phyloP scores from a whole-genome alignment of 2,329 filamentous ascomycete genomes.

The Orbilia ellipsospora region DNA sequence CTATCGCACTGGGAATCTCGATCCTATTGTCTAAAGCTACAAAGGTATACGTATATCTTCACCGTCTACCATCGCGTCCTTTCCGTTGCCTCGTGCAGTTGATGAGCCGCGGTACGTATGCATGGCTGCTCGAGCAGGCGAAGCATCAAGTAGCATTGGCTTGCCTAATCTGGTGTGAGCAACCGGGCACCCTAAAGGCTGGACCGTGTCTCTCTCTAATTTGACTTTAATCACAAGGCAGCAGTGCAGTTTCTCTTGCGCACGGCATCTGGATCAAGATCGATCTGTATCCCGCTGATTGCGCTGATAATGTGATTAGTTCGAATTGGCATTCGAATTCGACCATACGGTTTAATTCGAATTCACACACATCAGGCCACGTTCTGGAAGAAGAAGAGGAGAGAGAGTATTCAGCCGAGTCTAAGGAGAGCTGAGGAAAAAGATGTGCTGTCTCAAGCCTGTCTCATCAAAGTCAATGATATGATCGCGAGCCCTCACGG shows the following conservation, averaged over 20 bases:
- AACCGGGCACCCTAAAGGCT: conserved; percentile 23
- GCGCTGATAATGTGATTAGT: conserved; percentile 4
- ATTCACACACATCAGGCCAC: conserved; percentile 6
- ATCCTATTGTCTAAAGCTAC: neutral
- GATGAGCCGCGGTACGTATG: conserved; percentile 30
- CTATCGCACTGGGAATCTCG: neutral
- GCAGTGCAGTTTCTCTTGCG: conserved; percentile 2
- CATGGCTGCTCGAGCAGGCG: conserved; percentile 7
- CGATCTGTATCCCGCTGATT: conserved; percentile 13
- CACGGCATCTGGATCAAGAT: conserved; percentile 37
- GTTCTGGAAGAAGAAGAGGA: neutral
- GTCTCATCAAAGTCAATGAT: conserved; percentile 25
- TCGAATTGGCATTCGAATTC: neutral
- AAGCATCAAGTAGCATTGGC: conserved; percentile 41
- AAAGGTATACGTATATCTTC: conserved; percentile 1
- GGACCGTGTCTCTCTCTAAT: conserved; percentile 35
- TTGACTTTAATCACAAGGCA: conserved; percentile 40
- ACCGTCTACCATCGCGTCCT: conserved; percentile 8
- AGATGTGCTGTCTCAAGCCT: conserved; percentile 23
- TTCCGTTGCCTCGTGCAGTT: conserved; percentile 19
- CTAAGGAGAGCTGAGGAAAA: conserved; percentile 10
- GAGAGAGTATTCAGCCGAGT: conserved; percentile 6
- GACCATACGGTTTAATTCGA: neutral
- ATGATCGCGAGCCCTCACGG: conserved; percentile 19
- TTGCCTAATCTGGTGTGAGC: conserved; percentile 43